Evolutionary conservation across 1,284 basidiomycete genomes (phyloP).

Genomic region (Ceratobasidium sp.): DNA sequence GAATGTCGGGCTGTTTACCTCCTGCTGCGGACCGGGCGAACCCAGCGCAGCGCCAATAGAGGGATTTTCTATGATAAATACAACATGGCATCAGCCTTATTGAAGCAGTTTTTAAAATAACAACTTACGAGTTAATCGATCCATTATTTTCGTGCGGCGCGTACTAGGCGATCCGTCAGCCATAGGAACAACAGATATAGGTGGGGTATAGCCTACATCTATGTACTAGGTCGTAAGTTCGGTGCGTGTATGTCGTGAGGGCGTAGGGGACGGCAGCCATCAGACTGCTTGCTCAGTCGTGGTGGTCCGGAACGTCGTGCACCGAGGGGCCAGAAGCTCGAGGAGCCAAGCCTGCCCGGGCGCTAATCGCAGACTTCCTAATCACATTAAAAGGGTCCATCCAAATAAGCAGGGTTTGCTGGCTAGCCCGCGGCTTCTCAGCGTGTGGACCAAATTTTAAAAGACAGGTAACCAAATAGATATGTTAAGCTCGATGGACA

Average conservation of each 20-base stretch:
- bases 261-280: conserved; percentile 20
- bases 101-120: neutral
- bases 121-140: conserved; percentile 29
- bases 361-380: conserved; percentile 23
- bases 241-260: conserved; percentile 27
- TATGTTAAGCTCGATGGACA: no score
- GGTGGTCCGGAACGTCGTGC: conserved; percentile 31
- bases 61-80: neutral
- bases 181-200: neutral
- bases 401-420: neutral
- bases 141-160: conserved; percentile 5
- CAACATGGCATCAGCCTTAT: neutral
- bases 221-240: neutral
- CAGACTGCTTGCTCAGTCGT: conserved; percentile 37
- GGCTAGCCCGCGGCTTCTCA: conserved; percentile 62
- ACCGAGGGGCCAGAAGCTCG: conserved; percentile 3
- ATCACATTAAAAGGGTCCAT: conserved; percentile 7
- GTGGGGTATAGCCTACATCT: conserved; percentile 10
- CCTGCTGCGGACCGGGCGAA: neutral
- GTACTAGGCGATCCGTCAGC: neutral
- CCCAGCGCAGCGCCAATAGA: conserved; percentile 28
- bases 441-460: conserved; percentile 60
- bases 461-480: no score
- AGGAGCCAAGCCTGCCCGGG: conserved; percentile 16
- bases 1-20: conserved; percentile 2